These are phyloP conservation scores for Colletotrichum tamarilloi DNA, from an alignment of 2,329 filamentous ascomycete genomes.

Conservation along the genomic window DNA sequence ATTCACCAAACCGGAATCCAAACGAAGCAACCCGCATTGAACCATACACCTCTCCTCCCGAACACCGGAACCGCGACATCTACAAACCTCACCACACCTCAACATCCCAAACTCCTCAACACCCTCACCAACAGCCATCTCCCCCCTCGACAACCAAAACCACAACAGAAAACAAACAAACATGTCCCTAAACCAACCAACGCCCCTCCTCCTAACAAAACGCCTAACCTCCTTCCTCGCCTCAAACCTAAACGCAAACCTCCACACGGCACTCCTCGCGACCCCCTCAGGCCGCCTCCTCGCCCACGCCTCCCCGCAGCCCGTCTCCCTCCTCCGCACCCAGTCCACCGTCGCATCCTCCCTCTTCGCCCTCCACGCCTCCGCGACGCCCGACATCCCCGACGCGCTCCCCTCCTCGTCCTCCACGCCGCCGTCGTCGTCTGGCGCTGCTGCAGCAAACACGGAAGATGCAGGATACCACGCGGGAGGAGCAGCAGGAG, in stretches of 20 bases:
- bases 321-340: slow-evolving; percentile 68
- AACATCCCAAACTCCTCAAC: not conserved
- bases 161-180: not conserved
- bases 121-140: not conserved
- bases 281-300: slow-evolving; percentile 72
- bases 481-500: not conserved
- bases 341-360: slow-evolving; percentile 73
- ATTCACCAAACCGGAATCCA: not conserved
- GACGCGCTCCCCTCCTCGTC: slow-evolving; percentile 52
- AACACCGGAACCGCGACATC: not conserved
- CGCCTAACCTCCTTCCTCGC: slow-evolving; percentile 72
- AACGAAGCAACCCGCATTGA: not conserved
- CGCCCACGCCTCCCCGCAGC: slow-evolving; percentile 64
- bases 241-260: slow-evolving; percentile 65
- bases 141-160: not conserved
- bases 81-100: not conserved
- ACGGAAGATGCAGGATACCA: slow-evolving; percentile 6
- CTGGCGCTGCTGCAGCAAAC: slow-evolving; percentile 34
- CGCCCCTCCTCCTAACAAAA: slow-evolving; percentile 73
- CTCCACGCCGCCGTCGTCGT: slow-evolving; percentile 38
- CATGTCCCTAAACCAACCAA: slow-evolving; percentile 53
- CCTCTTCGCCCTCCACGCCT: slow-evolving; percentile 68
- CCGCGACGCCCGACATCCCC: slow-evolving; percentile 53
- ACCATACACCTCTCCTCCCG: not conserved
- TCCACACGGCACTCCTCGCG: slow-evolving; percentile 70